Conservation (phyloP, 2,329 filamentous ascomycete genomes). For the Alternaria alternata region DNA sequence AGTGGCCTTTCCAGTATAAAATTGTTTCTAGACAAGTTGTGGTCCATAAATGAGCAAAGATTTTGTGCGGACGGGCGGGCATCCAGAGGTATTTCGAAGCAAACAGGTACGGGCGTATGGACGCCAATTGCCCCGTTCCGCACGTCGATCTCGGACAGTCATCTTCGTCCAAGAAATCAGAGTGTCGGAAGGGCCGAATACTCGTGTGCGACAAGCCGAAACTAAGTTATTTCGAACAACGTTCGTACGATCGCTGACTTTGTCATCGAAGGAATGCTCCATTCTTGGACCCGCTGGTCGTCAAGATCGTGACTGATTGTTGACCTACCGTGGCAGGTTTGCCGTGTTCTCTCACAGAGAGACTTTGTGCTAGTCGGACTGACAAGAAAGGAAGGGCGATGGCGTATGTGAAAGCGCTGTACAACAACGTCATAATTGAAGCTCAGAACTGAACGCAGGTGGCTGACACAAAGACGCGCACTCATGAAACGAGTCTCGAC, state of each 20-base stretch:
- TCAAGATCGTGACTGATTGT: not conserved
- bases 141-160: constrained; percentile 4
- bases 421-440: constrained; percentile 3
- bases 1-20: not conserved
- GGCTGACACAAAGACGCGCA: not conserved
- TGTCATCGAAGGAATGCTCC: not conserved
- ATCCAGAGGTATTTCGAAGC: constrained; percentile 1
- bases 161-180: not conserved
- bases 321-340: not conserved
- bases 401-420: not conserved
- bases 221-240: constrained; percentile 1
- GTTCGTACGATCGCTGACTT: not conserved
- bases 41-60: not conserved
- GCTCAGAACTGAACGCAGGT: not conserved
- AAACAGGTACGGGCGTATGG: not conserved
- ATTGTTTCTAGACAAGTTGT: not conserved
- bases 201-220: constrained; percentile 1
- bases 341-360: constrained; percentile 49
- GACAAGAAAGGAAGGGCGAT: constrained; percentile 44
- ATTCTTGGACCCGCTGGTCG: not conserved
- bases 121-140: constrained; percentile 1
- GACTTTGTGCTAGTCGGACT: constrained; percentile 7
- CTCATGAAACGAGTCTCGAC: constrained; percentile 8
- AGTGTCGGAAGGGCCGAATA: constrained; percentile 4
- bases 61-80: not conserved